A percentile compares a stretch with the other conserved stretches of the same genome.
phyloP scores from a whole-genome alignment of 139 green algal genomes.

The Ettlia oleoabundans region DNA sequence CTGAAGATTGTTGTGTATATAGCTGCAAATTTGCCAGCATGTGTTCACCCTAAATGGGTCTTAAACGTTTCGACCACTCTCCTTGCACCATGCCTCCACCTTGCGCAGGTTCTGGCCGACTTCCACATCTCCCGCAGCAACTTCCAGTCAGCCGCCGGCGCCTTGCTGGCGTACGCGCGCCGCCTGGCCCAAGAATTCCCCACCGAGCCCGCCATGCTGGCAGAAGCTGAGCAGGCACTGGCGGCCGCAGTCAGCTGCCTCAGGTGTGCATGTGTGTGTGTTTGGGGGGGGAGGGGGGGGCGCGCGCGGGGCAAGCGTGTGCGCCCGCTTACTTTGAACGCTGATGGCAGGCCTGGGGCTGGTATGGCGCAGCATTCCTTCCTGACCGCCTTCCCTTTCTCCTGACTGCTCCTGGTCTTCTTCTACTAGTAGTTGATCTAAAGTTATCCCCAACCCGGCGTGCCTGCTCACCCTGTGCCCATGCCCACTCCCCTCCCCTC shows the following conservation, averaged over 20 bases:
- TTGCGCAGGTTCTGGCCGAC: slow-evolving; percentile 43
- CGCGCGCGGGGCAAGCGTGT: neutral
- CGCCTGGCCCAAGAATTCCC: slow-evolving; percentile 33
- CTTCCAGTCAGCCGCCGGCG: slow-evolving; percentile 42
- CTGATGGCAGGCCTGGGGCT: neutral
- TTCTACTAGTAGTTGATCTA: too few relatives aligned
- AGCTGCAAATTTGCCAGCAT: too few relatives aligned
- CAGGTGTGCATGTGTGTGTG: neutral
- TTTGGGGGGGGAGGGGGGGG: neutral
- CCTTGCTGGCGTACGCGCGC: slow-evolving; percentile 40
- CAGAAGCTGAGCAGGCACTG: slow-evolving; percentile 25
- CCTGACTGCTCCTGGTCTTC: too few relatives aligned
- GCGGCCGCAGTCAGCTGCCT: slow-evolving; percentile 26
- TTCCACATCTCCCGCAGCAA: slow-evolving; percentile 40
- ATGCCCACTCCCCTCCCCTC: neutral
- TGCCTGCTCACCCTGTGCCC: too few relatives aligned
- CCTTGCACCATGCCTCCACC: neutral
- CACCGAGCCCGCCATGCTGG: neutral
- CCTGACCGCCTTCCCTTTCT: too few relatives aligned
- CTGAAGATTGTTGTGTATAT: too few relatives aligned
- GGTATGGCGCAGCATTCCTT: too few relatives aligned
- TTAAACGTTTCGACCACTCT: neutral
- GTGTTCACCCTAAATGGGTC: too few relatives aligned
- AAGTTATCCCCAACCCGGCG: neutral
- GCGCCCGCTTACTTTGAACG: neutral